Base-by-base conservation (phyloP, 1,139 yeast genomes). In the Saccharomycopsis hybrid region DNA sequence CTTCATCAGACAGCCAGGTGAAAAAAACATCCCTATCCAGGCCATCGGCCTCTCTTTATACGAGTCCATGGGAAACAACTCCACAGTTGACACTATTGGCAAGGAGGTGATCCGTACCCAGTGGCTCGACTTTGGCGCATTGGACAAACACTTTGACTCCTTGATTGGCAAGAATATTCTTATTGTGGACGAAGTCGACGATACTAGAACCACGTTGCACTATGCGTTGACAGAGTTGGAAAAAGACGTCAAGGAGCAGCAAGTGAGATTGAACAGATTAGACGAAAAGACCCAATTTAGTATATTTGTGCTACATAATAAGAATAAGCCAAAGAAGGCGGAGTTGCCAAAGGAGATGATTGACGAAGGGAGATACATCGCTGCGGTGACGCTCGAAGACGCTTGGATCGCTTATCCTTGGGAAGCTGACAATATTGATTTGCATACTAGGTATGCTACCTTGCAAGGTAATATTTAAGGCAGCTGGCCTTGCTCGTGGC, bases 151-250 rank as follows among this genome's bases (percentile, higher is more conserved):
- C n/a, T n/a, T n/a, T n/a, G n/a, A n/a, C n/a, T n/a, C n/a, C n/a
- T 74, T 87, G 58, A 83, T 87, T 48, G 95, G 95, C 58, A 88
- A 87, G 68, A 84, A 79, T 62, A 73, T 88, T 38, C 71, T 88
- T 63, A 85, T 89, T 62, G 92, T 89, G 54, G 97, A 89, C 63
- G 97, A 89, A 67, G 97, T 89, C 45, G 97, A 89, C 66, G 97
- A 89, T 65, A 88, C 97, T 47, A 82, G 97, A 74, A 89, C 96
- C 55, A 89, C 97, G 25, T 76, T 89, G 58, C 96, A 88, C 69
- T 90, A 89, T 62, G 96, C 97, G 3, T 82, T 89, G 28, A 75
- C 83, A 32, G 97, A 89, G 68, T 77, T 89, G 63, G 79, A 85
- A 67, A 86, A 86, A 69, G 97, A 90, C 63, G 85, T 89, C 48